A percentile compares a stretch with the other conserved stretches of the same genome.
Conservation (phyloP, 1,284 basidiomycete genomes). For the Ustilago loliicola region DNA sequence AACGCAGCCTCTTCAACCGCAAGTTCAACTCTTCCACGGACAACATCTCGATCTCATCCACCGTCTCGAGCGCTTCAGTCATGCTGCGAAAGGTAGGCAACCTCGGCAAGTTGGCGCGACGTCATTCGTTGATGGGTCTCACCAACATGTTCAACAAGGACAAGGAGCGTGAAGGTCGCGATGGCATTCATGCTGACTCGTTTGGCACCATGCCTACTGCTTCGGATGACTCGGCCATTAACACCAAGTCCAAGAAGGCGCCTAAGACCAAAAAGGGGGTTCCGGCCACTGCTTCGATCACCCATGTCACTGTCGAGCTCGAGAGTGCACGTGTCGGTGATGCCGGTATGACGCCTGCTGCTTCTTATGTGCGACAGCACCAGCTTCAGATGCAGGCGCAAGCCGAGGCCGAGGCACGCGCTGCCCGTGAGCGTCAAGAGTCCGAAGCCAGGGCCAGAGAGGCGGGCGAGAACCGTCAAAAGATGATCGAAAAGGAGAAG, state of each 20-base stretch:
- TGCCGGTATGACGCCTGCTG: constrained; percentile 89
- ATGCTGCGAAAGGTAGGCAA: constrained; percentile 97
- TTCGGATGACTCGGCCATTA: constrained; percentile 71
- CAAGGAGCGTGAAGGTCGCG: constrained; percentile 78
- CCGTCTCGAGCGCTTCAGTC: constrained; percentile 93
- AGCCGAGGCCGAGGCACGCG: constrained; percentile 65
- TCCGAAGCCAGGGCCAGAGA: constrained; percentile 73
- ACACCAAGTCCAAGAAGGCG: constrained; percentile 68
- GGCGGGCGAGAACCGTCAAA: constrained; percentile 71
- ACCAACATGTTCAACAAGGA: constrained; percentile 79
- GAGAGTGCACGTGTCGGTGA: constrained; percentile 77
- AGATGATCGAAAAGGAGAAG: constrained; percentile 71
- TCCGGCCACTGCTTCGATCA: constrained; percentile 81
- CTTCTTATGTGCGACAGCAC: constrained; percentile 89
- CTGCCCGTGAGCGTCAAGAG: constrained; percentile 75
- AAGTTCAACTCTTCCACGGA: constrained; percentile 93
- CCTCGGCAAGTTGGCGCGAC: constrained; percentile 88
- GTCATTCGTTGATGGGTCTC: constrained; percentile 90
- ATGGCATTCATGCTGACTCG: constrained; percentile 73
- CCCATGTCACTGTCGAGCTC: constrained; percentile 86
- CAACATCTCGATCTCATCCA: constrained; percentile 96
- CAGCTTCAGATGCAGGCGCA: constrained; percentile 76
- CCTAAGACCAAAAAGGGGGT: constrained; percentile 75
- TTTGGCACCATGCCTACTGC: constrained; percentile 72
- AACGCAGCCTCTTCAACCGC: constrained; percentile 83